Conservation (phyloP, 176 grass and related monocot species). For the Neostapfia colusana region DNA sequence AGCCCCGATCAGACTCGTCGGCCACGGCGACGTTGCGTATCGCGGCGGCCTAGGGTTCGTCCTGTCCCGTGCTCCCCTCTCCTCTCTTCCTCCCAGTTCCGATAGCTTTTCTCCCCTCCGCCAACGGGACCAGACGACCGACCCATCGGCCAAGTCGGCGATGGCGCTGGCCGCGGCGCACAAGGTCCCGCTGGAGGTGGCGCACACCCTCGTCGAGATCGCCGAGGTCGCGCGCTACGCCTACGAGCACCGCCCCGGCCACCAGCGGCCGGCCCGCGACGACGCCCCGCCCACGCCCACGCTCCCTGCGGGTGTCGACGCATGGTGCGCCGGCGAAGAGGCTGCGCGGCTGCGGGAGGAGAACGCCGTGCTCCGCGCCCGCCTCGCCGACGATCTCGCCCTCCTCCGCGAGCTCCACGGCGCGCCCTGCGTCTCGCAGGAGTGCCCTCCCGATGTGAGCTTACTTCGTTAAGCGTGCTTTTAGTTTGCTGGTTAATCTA, state of each 20-base stretch:
- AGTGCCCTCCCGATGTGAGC: conserved; percentile 86
- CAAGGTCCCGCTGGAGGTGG: conserved; percentile 72
- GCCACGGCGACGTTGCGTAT: conserved; percentile 36
- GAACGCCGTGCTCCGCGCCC: conserved; percentile 67
- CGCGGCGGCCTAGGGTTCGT: conserved; percentile 37
- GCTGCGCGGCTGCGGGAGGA: conserved; percentile 54
- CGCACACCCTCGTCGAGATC: conserved; percentile 75
- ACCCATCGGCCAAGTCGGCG: background rate
- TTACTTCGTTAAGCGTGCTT: background rate
- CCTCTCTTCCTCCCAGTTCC: background rate
- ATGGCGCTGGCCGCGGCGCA: conserved; percentile 45
- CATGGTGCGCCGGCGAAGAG: conserved; percentile 28
- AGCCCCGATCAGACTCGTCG: background rate
- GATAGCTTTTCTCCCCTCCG: background rate
- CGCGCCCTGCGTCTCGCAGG: conserved; percentile 54
- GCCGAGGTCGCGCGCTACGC: conserved; percentile 75
- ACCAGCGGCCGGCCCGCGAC: conserved; percentile 10
- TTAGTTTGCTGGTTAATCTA: background rate
- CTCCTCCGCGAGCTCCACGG: conserved; percentile 66
- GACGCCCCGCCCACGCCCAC: background rate
- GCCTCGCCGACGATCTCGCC: conserved; percentile 64
- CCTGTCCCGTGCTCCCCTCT: background rate
- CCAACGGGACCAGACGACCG: background rate
- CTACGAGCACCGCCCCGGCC: conserved; percentile 56
- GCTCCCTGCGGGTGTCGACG: background rate